Evolutionary conservation across 2,329 filamentous ascomycete genomes (phyloP).

Genomic region (Clonostachys solani): DNA sequence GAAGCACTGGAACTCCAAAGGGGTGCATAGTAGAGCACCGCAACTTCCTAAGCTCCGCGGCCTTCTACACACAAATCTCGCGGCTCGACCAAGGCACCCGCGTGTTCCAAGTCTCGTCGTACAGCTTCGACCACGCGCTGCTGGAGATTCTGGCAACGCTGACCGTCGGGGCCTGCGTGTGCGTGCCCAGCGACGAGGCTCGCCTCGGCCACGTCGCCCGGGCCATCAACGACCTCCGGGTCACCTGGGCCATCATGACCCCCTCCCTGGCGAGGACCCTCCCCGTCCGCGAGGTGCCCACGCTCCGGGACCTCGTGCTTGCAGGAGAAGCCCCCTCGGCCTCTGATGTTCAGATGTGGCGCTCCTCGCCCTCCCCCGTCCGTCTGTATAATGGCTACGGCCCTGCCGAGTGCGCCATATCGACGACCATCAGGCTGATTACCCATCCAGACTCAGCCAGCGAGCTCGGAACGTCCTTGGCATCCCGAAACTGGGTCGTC

Average conservation of each 20-base stretch:
- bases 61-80: background rate
- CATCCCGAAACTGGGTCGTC: constrained; percentile 6
- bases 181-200: constrained; percentile 25
- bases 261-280: background rate
- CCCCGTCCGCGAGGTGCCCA: background rate
- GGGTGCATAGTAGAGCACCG: constrained; percentile 11
- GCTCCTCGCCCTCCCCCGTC: constrained; percentile 1
- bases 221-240: background rate
- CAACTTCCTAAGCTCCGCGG: constrained; percentile 5
- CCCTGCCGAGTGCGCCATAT: constrained; percentile 5
- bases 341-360: constrained; percentile 4
- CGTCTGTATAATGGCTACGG: constrained; percentile 5
- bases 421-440: constrained; percentile 1
- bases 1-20: constrained; percentile 14
- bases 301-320: constrained; percentile 1
- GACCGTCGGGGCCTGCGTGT: constrained; percentile 18
- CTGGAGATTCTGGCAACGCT: constrained; percentile 10
- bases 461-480: constrained; percentile 3
- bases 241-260: constrained; percentile 1
- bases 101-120: constrained; percentile 1
- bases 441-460: background rate
- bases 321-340: constrained; percentile 4
- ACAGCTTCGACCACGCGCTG: constrained; percentile 7
- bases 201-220: background rate
- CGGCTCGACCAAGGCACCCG: constrained; percentile 9